Percentiles rank a stretch among this genome's conserved stretches.
These are phyloP conservation scores for Carex arenaria DNA, from an alignment of 202 grass and related monocot species.

Conservation along the genomic window DNA sequence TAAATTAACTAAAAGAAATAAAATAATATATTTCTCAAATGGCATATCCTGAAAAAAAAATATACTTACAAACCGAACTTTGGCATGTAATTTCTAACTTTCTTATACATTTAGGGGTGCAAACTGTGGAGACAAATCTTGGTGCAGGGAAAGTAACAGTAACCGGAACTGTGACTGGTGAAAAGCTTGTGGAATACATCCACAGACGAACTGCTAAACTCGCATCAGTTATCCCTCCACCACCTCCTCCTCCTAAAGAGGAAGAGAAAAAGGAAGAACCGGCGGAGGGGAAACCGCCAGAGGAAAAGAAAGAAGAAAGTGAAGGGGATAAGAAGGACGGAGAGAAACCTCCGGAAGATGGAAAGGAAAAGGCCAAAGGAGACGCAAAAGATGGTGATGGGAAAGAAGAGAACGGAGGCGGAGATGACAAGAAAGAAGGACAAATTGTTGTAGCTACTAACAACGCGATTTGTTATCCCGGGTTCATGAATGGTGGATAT, in stretches of 20 bases:
- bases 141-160: constrained; percentile 43
- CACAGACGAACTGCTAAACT: constrained; percentile 58
- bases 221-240: constrained; percentile 37
- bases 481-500: constrained; percentile 30
- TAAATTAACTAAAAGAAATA: background rate
- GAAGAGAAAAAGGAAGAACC: constrained; percentile 12
- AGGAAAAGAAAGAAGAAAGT: constrained; percentile 30
- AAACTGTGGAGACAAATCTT: constrained; percentile 35
- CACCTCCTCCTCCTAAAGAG: background rate
- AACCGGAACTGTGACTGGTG: constrained; percentile 33
- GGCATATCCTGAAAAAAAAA: background rate
- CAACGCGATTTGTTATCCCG: background rate
- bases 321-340: constrained; percentile 30
- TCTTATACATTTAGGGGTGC: constrained; percentile 41
- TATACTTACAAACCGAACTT: background rate
- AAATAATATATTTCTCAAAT: background rate
- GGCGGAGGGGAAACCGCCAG: constrained; percentile 26
- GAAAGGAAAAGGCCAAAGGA: constrained; percentile 30
- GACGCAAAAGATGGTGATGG: constrained; percentile 1
- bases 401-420: constrained; percentile 17
- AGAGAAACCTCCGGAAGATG: constrained; percentile 21
- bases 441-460: constrained; percentile 21
- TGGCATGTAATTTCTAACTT: background rate
- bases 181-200: constrained; percentile 54
- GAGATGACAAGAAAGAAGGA: constrained; percentile 33